Evolutionary conservation across 2,329 filamentous ascomycete species (phyloP), one percentile per base, ranked within the genome.

Genomic region (Fusarium newnesense): DNA sequence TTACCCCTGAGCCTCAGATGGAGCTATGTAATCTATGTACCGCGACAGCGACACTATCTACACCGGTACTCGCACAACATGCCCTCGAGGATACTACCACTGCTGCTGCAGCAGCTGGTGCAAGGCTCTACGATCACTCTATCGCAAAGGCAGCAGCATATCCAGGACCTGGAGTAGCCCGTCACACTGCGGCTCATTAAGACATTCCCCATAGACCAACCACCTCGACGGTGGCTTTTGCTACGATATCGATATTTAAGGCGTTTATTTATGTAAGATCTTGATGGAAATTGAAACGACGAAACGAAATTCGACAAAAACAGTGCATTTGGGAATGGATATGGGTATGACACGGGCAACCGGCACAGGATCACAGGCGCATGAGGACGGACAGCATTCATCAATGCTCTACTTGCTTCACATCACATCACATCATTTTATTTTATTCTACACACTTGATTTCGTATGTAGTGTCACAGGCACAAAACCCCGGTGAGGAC

Each of bases 21-120:
- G 76, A 77, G 57, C 49, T 78, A 60, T 78, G 77, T 71, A 62
- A 65, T 60, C 64, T 78, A 50, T 78, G 76, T 64, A 54, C 71
- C 30, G 60, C 76, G 40, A 69, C 74, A 34, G 49, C 66, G 16
- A 71, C 64, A 44, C 56, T 75, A 44, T 72, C 73, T 64, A 74
- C 76, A 78, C 76, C 76, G 75, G 73, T 78, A 74, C 66, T 77
- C 60, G 66, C 76, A 70, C 76, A 69, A 39, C 76, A 76, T 71
- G 47, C 57, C 49, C 59, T 69, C 58, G 65, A 69, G 43, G 64
- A 64, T 58, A 63, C 64, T 21, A 52, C 73, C 44, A 50, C 67
- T 40, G 49, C 68, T 37, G 63, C 61, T 10, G 65, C 68, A 6
- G 64, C 70, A 28, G 64, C 63, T 40, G 42, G 66, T 42, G 54